A percentile compares a stretch with the other conserved stretches of the same genome.
Evolutionary conservation across 1,284 basidiomycete species (phyloP).

Genomic region (Tylopilus sp.): DNA sequence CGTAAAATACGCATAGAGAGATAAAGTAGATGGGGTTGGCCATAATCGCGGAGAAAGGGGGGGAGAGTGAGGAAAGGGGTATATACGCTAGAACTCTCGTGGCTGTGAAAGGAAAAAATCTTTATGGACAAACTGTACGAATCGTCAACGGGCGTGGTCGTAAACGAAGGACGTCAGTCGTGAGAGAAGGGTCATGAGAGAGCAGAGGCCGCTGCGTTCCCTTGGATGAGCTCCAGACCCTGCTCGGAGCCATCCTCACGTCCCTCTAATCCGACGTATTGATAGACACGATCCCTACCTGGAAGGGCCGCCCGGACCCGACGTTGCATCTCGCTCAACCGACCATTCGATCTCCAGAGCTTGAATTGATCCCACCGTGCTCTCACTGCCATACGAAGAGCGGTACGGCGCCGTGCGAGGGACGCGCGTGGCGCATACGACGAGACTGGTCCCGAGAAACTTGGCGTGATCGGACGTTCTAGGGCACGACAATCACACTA

Average conservation of each 20-base stretch:
- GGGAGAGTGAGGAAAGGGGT: slow-evolving; percentile 4
- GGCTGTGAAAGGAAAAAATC: slow-evolving; percentile 2
- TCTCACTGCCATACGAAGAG: slow-evolving; percentile 29
- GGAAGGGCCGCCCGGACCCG: slow-evolving; percentile 31
- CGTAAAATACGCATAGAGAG: slow-evolving; percentile 14
- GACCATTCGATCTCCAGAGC: slow-evolving; percentile 28
- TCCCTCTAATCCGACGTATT: slow-evolving; percentile 32
- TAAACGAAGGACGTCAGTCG: slow-evolving; percentile 12
- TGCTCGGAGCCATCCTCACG: neutral
- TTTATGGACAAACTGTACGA: neutral
- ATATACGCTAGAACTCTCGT: slow-evolving; percentile 19
- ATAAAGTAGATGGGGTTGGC: slow-evolving; percentile 19
- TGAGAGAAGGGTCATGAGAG: slow-evolving; percentile 14
- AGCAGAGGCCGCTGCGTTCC: neutral
- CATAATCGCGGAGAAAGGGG: slow-evolving; percentile 10
- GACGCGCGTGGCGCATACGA: slow-evolving; percentile 19
- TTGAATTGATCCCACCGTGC: slow-evolving; percentile 33
- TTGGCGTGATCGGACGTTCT: slow-evolving; percentile 18
- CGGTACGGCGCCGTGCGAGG: slow-evolving; percentile 28
- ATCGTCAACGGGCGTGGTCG: slow-evolving; percentile 2
- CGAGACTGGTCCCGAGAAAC: neutral
- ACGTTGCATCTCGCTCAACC: slow-evolving; percentile 31
- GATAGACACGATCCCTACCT: slow-evolving; percentile 30
- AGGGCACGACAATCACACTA: neutral
- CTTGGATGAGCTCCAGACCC: neutral